Evolutionary conservation across 1,139 yeast genomes (phyloP).

Genomic region (Debaryomyces fabryi): DNA sequence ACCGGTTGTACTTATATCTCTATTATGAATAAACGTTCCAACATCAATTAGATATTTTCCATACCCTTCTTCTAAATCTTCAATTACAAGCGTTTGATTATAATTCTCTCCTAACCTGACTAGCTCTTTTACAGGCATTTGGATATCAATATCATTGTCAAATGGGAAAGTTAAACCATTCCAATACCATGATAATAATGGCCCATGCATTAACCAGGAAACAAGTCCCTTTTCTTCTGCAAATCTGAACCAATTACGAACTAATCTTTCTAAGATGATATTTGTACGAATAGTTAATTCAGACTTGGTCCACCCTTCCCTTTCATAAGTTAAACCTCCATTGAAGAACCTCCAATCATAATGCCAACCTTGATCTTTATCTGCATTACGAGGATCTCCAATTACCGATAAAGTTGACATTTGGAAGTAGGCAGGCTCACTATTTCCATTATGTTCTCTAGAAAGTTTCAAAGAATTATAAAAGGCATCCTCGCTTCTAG

Average conservation of each 20-base stretch:
- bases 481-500: conserved; percentile 20
- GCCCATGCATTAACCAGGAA: conserved; percentile 32
- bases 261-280: conserved; percentile 29
- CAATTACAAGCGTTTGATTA: conserved; percentile 37
- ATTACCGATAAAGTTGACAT: conserved; percentile 20
- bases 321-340: conserved; percentile 33
- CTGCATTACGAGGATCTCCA: conserved; percentile 17
- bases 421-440: conserved; percentile 27
- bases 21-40: conserved; percentile 27
- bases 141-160: conserved; percentile 34
- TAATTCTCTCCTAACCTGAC: conserved; percentile 28
- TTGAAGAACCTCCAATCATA: conserved; percentile 74
- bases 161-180: conserved; percentile 37
- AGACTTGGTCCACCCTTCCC: conserved; percentile 21
- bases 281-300: conserved; percentile 24
- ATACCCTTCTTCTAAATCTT: conserved; percentile 31
- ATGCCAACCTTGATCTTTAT: conserved; percentile 49
- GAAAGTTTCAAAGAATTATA: conserved; percentile 25
- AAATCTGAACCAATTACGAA: conserved; percentile 32
- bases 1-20: conserved; percentile 21
- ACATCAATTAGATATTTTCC: conserved; percentile 33
- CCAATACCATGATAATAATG: conserved; percentile 38
- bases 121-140: conserved; percentile 32
- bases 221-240: conserved; percentile 25
- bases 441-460: conserved; percentile 17